Evolutionary conservation across 768 basidiomycete genomes (phyloP).

Genomic region (Collybia sordida): DNA sequence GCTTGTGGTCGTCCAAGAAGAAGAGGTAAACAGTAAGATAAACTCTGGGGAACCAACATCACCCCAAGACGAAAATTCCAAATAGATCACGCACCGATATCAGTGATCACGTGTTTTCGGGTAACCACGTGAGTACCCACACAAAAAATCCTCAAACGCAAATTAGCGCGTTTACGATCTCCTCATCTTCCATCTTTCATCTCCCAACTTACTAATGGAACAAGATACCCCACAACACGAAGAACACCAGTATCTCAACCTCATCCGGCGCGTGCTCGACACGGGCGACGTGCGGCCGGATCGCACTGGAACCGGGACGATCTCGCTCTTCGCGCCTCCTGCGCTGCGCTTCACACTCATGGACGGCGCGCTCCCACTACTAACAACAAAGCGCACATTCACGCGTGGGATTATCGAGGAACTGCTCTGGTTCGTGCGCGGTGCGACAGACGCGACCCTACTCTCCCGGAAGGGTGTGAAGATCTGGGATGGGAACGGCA

Average conservation of each 20-base stretch:
- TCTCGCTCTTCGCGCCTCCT: constrained; percentile 90
- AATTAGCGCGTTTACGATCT: no score
- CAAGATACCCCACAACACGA: constrained; percentile 48
- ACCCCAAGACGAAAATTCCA: no score
- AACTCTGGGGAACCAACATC: no score
- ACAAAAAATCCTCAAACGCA: no score
- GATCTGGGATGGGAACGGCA: constrained; percentile 98
- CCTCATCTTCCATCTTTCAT: no score
- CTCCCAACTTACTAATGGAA: not conserved
- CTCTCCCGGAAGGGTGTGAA: constrained; percentile 83
- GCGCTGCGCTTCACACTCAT: constrained; percentile 86
- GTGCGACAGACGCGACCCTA: constrained; percentile 76
- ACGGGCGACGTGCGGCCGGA: constrained; percentile 81
- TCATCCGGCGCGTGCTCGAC: constrained; percentile 75
- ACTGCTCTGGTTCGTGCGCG: constrained; percentile 90
- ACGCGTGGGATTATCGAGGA: constrained; percentile 90
- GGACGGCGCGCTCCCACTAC: constrained; percentile 73
- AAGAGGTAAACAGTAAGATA: no score
- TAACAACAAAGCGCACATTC: constrained; percentile 96
- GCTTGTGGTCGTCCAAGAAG: no score
- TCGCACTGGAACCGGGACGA: constrained; percentile 92
- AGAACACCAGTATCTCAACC: constrained; percentile 85
- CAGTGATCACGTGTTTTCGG: no score
- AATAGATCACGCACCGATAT: no score
- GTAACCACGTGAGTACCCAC: no score